Conservation (phyloP, 2,329 filamentous ascomycete species). For the Xylariaceae sp. region DNA sequence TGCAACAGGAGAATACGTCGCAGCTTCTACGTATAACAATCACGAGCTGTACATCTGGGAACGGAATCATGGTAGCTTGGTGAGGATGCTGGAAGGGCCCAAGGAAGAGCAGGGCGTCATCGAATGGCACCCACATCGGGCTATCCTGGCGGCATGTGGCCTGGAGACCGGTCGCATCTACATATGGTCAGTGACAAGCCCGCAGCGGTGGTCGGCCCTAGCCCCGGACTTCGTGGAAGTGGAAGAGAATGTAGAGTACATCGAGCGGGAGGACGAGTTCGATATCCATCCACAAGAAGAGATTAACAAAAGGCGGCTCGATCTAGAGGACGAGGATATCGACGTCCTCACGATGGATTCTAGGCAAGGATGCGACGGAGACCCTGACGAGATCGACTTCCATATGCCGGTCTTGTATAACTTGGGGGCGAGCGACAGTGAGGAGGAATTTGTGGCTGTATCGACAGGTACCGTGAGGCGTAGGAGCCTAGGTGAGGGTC, state of each 20-base stretch:
- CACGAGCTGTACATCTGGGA: constrained; percentile 99
- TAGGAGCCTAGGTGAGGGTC: constrained; percentile 71
- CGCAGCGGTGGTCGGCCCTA: constrained; percentile 94
- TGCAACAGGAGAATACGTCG: constrained; percentile 89
- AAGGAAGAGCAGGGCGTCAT: constrained; percentile 95
- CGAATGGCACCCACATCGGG: constrained; percentile 90
- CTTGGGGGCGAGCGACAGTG: constrained; percentile 88
- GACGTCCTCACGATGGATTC: constrained; percentile 78
- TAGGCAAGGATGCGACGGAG: constrained; percentile 54
- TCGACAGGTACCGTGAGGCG: constrained; percentile 78
- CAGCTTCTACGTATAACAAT: constrained; percentile 95
- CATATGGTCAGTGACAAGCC: constrained; percentile 91
- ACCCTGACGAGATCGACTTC: constrained; percentile 59
- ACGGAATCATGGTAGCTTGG: constrained; percentile 82
- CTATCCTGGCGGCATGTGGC: constrained; percentile 84
- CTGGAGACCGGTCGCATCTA: constrained; percentile 91
- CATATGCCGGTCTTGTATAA: constrained; percentile 91
- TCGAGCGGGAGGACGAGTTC: constrained; percentile 94
- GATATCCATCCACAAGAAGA: constrained; percentile 96
- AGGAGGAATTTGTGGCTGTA: constrained; percentile 73
- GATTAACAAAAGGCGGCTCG: constrained; percentile 82
- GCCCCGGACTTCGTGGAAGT: constrained; percentile 97
- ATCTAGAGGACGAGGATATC: constrained; percentile 88
- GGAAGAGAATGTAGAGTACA: constrained; percentile 96
- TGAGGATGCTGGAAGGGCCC: constrained; percentile 93